These are phyloP conservation scores for Ogataea sp. DNA, from an alignment of 805 yeast species.

Conservation along the genomic window DNA sequence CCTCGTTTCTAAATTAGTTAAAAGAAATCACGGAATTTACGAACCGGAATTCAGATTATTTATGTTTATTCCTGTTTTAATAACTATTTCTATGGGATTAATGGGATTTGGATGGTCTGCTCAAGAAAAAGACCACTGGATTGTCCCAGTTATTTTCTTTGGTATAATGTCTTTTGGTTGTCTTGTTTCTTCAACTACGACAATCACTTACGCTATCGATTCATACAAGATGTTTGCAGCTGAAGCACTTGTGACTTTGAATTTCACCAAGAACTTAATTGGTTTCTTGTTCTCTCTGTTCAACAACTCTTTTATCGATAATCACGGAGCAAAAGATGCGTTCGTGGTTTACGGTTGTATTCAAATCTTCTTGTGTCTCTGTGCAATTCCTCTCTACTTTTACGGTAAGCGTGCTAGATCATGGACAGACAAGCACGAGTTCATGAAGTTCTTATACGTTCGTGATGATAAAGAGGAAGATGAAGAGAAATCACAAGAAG, in stretches of 20 bases:
- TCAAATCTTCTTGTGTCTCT: constrained; percentile 38
- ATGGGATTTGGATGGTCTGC: constrained; percentile 63
- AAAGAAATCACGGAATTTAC: constrained; percentile 43
- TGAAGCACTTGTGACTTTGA: constrained; percentile 50
- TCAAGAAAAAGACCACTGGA: constrained; percentile 37
- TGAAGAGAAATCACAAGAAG: not conserved
- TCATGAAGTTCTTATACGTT: constrained; percentile 31
- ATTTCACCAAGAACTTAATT: constrained; percentile 43
- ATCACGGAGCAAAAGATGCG: constrained; percentile 35
- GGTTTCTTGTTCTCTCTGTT: constrained; percentile 53
- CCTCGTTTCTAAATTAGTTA: constrained; percentile 35
- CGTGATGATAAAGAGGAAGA: constrained; percentile 1
- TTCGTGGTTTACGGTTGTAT: constrained; percentile 46
- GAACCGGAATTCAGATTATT: constrained; percentile 56
- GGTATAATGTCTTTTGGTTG: constrained; percentile 54
- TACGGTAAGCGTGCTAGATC: constrained; percentile 44
- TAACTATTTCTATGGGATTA: constrained; percentile 38
- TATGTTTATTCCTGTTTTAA: constrained; percentile 42
- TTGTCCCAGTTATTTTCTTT: constrained; percentile 49
- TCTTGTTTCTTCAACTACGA: constrained; percentile 52
- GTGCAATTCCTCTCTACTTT: constrained; percentile 43
- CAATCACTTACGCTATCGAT: constrained; percentile 53
- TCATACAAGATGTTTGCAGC: constrained; percentile 49
- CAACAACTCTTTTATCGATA: constrained; percentile 36
- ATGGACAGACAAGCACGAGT: constrained; percentile 42